Base-by-base conservation (phyloP, 768 basidiomycete genomes). In the Leccinellum rugosiceps region DNA sequence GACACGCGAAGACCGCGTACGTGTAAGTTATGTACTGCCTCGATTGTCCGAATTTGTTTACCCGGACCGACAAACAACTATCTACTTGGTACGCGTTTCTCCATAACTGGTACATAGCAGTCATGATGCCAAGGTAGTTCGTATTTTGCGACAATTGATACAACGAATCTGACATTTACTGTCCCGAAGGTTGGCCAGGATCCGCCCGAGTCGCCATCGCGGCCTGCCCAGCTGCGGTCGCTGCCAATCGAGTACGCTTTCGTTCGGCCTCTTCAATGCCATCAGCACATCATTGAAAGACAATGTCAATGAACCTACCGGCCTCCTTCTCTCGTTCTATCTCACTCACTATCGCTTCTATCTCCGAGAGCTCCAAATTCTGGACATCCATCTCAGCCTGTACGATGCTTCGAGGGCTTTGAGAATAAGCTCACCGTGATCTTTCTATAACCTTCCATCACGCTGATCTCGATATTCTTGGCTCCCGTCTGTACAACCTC, bases 401-500 rank as follows among this genome's bases (percentile, higher is more conserved):
- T 14, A 32, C 31, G 30, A 23, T 17, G 17, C 30, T 32, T 3
- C 1, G 15, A 35, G 10, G 19, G 26, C 5, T 46, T 1, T 43
- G 13, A 47, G 43, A 34, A 52, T 44, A 14, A 21, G 68, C 83
- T 61, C 62, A 97, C 95, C 46, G 92, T 92, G 54, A 96, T 85
- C 76, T 94, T 90, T 58, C 92, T 92, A 71, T 93, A 98, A 59
- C 87, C 83, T 69, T 97, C 94, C 92, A 98, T 95, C 46, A 98
- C 92, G 60, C 90, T 94, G 65, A 99, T 93, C 73, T 99, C 97
- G 61, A 99, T 98, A 74, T 99, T 99, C 80, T 98, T 98, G 5
- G 97, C 97, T n/a, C 97, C 97, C 2, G 97, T 98, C 76, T 98
- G 97, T 8, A 99, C 97, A 35, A 99, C 95, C 73, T 99, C 97